Evolutionary conservation across 1,139 yeast genomes (phyloP), one percentile per base, ranked within the genome.

Genomic region (Pichia sp.): DNA sequence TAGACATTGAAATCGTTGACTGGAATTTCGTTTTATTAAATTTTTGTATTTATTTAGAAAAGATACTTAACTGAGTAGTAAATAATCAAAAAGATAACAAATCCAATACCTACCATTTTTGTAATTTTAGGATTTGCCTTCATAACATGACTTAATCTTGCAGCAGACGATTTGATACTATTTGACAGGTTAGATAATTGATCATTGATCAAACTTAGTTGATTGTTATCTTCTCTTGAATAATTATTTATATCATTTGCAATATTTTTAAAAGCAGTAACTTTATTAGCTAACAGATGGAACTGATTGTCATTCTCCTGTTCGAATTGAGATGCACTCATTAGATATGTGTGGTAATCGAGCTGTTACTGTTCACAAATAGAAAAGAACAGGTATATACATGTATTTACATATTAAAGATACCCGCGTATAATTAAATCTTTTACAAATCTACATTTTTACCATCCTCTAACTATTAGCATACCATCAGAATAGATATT

Each of bases 31-130:
- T 33, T 14, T 14, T 33, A 33, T 33, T 33, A 14, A 9, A 29
- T 29, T 33, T 22, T 22, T 22, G 25, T 22, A 14, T 28, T 29
- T 25, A 47, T 31, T 49, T 47, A 53, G 54, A 54, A 64, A 54
- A 80, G 66, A 46, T 84, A 71, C 65, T 81, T 84, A 63, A 75
- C 75, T 57, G 88, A 67, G 62, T 83, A 78, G 79, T 89, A 89
- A 41, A 87, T 60, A 8, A 88, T 72, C 60, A 88, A 77, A 61
- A 89, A 83, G 5, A 73, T 73, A 45, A 79, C 61, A 55, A 89
- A 70, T 7, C 88, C 85, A 50, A 78, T 62, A 18, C 76, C 81
- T 14, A 76, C 87, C 70, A 76, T 78, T 63, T 77, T 75, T 71
- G 81, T 76, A 33, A 80, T 67, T 25, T 79, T 76, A 44, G 79